Base-by-base conservation (phyloP, 345 rosid species). In the Sapria himalayana region DNA sequence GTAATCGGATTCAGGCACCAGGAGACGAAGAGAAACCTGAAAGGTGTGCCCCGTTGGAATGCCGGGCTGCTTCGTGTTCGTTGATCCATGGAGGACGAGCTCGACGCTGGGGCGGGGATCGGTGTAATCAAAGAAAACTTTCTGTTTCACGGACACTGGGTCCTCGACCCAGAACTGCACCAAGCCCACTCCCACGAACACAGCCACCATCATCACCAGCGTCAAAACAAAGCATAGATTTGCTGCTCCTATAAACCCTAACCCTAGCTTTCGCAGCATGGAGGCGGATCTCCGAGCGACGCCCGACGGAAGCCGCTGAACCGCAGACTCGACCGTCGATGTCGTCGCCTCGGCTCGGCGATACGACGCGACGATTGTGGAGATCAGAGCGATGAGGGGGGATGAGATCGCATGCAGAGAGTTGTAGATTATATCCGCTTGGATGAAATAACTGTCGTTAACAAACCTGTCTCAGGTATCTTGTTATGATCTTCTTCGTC, bases 1-100 rank as follows among this genome's bases (percentile, higher is more conserved):
- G 51, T 63, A 56, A 45, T 78, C 72, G 40, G 92, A 86, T 35
- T 81, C 94, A 16, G 94, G 94, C 78, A 81, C 53, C 65, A 73
- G 51, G 41, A 86, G 60, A 12, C 35, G 18, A 59, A 86, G 23
- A 17, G 66, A 68, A 20, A 74, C 73, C 43, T 67, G 58, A 44
- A 66, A 56, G 0, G 56, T 63, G 42, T 78, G 98, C 0, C 85
- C 91, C 34, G 57, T 43, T 7, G 94, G 94, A 36, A 78, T 48
- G 41, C 53, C 52, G 29, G 20, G 52, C 57, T 43, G 37, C 3
- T 29, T 38, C 17, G 27, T 43, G 18, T 15, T 12, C n/a, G n/a
- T 20, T 21, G 16, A n/a, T 14, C 11, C 35, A 18, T 46, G 34
- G 20, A 74, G 48, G 17, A 29, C 9, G 39, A 78, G 50, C 19